Conservation (phyloP, 164 flowering plant species). For the Hamamelis virginiana region DNA sequence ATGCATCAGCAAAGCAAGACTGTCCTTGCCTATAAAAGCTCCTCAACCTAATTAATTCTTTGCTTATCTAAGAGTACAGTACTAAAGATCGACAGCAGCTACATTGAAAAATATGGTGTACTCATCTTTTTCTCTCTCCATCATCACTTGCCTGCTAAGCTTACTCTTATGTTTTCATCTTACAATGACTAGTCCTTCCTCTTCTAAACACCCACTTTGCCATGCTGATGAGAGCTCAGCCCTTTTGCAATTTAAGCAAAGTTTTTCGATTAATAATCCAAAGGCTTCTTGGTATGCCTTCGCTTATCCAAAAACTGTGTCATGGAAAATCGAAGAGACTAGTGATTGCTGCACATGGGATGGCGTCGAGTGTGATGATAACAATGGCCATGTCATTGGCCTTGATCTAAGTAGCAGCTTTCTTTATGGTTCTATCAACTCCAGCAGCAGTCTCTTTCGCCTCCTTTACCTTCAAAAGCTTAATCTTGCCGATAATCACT, state of each 20-base stretch:
- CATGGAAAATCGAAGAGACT: constrained; percentile 1
- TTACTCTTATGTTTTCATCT: too few relatives aligned
- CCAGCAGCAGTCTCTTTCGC: constrained; percentile 23
- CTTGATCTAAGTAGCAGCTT: constrained; percentile 26
- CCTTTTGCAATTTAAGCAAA: constrained; percentile 10
- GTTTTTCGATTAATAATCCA: constrained; percentile 1
- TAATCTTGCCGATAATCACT: constrained; percentile 23
- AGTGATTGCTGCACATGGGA: constrained; percentile 34
- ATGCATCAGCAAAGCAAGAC: too few relatives aligned
- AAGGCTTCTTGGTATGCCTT: too few relatives aligned
- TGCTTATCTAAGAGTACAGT: too few relatives aligned
- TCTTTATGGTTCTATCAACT: too few relatives aligned
- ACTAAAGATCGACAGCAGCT: too few relatives aligned
- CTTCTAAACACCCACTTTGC: constrained; percentile 3
- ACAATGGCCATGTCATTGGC: constrained; percentile 22
- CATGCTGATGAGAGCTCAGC: constrained; percentile 8
- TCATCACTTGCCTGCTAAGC: not conserved
- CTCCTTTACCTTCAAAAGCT: constrained; percentile 27
- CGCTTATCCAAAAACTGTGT: too few relatives aligned
- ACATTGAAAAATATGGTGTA: too few relatives aligned
- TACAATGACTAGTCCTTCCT: too few relatives aligned
- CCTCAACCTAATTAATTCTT: too few relatives aligned
- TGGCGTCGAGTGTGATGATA: constrained; percentile 21
- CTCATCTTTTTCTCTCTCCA: too few relatives aligned
- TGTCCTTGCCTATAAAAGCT: too few relatives aligned